Percentiles rank a stretch among this genome's conserved stretches.
These are phyloP conservation scores for Tuber brumale DNA, from an alignment of 495 filamentous ascomycete genomes.

Conservation along the genomic window DNA sequence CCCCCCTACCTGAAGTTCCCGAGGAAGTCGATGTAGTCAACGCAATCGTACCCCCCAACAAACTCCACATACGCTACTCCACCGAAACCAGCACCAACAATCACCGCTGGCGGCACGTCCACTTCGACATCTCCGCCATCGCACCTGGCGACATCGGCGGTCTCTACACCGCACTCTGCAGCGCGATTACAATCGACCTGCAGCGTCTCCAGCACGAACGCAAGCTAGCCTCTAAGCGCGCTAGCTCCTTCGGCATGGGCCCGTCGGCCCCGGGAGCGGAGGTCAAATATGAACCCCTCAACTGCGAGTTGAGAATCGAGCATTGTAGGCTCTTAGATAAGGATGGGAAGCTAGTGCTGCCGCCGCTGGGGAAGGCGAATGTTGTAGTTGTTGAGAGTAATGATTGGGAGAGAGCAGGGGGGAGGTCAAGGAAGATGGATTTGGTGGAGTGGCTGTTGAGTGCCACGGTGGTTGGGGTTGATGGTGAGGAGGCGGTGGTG, in stretches of 20 bases:
- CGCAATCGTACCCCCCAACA: conserved; percentile 9
- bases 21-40: conserved; percentile 20
- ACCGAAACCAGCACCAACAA: conserved; percentile 8
- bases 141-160: conserved; percentile 24
- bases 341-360: conserved; percentile 18
- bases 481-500: conserved; percentile 13
- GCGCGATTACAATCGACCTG: conserved; percentile 23
- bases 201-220: conserved; percentile 18
- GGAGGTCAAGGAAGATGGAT: conserved; percentile 20
- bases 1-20: conserved; percentile 14
- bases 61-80: conserved; percentile 21
- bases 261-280: background rate
- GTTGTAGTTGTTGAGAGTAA: conserved; percentile 16
- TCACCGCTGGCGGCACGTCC: conserved; percentile 21
- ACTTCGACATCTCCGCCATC: conserved; percentile 18
- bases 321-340: conserved; percentile 25
- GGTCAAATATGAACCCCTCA: background rate
- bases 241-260: conserved; percentile 5
- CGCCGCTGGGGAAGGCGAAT: conserved; percentile 30
- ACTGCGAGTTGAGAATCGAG: conserved; percentile 31
- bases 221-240: conserved; percentile 12
- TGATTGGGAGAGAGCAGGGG: conserved; percentile 18
- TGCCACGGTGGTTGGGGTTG: background rate
- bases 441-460: conserved; percentile 25
- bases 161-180: conserved; percentile 28